phyloP scores from a whole-genome alignment of 225 moss, liverwort and hornwort genomes.

The Antitrichia curtipendula region DNA sequence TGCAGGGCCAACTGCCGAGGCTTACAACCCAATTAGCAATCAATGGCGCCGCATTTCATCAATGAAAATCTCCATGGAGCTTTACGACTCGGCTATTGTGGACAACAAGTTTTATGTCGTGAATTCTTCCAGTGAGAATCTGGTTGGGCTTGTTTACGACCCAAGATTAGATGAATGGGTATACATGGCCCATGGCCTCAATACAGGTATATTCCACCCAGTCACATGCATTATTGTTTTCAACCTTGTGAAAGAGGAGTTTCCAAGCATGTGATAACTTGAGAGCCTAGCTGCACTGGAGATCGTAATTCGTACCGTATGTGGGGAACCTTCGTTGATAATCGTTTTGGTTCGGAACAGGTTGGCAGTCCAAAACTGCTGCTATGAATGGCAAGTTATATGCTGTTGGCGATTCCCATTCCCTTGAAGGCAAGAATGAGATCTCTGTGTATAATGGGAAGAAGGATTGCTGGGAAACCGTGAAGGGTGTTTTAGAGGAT shows the following conservation, averaged over 20 bases:
- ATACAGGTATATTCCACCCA: slow-evolving; percentile 34
- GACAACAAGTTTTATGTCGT: slow-evolving; percentile 85
- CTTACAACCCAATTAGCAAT: slow-evolving; percentile 65
- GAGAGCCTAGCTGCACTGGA: neutral
- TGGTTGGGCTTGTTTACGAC: slow-evolving; percentile 89
- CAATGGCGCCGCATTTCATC: slow-evolving; percentile 70
- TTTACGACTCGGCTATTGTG: slow-evolving; percentile 87
- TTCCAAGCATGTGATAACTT: slow-evolving; percentile 32
- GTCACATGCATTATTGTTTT: neutral
- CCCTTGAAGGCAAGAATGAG: slow-evolving; percentile 85
- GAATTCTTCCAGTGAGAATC: slow-evolving; percentile 91
- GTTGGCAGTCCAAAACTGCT: slow-evolving; percentile 96
- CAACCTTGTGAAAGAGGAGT: neutral
- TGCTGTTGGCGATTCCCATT: slow-evolving; percentile 91
- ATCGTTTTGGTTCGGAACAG: slow-evolving; percentile 7
- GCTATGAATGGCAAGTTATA: slow-evolving; percentile 90
- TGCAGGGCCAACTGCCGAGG: slow-evolving; percentile 87
- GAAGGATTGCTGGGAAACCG: slow-evolving; percentile 86
- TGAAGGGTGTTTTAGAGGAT: slow-evolving; percentile 84
- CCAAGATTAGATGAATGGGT: slow-evolving; percentile 87
- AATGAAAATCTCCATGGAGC: slow-evolving; percentile 94
- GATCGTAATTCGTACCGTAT: neutral
- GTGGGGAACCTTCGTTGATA: neutral
- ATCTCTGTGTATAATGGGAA: slow-evolving; percentile 80
- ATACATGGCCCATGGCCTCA: slow-evolving; percentile 95